Evolutionary conservation across 495 filamentous ascomycete genomes (phyloP).

Genomic region (Glarea lozoyensis): DNA sequence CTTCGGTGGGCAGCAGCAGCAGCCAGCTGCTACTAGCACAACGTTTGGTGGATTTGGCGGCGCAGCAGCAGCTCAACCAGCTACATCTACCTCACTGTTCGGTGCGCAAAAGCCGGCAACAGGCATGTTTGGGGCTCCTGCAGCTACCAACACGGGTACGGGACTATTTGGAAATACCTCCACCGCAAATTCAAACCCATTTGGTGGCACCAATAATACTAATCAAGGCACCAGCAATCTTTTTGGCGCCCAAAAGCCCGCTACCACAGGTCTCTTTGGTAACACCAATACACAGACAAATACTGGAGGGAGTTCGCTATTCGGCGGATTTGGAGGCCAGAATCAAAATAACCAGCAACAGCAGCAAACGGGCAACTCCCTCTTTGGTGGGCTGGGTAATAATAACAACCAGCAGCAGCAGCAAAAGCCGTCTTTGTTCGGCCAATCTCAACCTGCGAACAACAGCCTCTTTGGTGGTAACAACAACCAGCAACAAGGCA

Average conservation of each 20-base stretch:
- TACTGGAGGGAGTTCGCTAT: slow-evolving; percentile 33
- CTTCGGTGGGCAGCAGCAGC: slow-evolving; percentile 20
- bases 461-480: slow-evolving; percentile 32
- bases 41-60: slow-evolving; percentile 20
- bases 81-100: slow-evolving; percentile 34
- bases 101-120: slow-evolving; percentile 34
- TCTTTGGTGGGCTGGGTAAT: slow-evolving; percentile 34
- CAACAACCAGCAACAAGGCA: no score
- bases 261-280: slow-evolving; percentile 23
- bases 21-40: slow-evolving; percentile 23
- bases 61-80: slow-evolving; percentile 25
- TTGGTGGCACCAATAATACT: slow-evolving; percentile 25
- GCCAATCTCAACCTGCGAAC: slow-evolving; percentile 34
- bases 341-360: slow-evolving; percentile 28
- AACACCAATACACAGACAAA: slow-evolving; percentile 22
- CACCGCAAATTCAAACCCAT: slow-evolving; percentile 22
- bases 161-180: slow-evolving; percentile 50
- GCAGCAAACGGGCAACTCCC: slow-evolving; percentile 30
- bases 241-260: slow-evolving; percentile 37
- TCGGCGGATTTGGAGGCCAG: slow-evolving; percentile 30
- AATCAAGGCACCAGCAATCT: slow-evolving; percentile 33
- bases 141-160: slow-evolving; percentile 37
- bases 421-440: slow-evolving; percentile 59
- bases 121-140: slow-evolving; percentile 34
- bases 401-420: slow-evolving; percentile 33